Evolutionary conservation across 257 asterid species (phyloP).

Genomic region (Solanum phureja): DNA sequence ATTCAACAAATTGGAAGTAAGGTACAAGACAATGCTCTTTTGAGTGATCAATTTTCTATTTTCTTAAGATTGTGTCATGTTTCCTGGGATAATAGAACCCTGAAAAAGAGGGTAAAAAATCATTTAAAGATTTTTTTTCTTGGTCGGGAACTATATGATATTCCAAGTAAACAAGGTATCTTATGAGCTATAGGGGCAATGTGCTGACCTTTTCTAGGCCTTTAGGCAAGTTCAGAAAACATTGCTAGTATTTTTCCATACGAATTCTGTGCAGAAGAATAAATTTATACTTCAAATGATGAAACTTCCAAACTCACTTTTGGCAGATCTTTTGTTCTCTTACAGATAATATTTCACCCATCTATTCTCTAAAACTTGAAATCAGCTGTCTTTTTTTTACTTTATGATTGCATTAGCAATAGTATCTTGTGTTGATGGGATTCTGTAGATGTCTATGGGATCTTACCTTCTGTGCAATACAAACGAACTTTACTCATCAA

Average conservation of each 20-base stretch:
- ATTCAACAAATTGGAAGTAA: constrained; percentile 96
- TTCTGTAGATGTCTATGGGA: not conserved
- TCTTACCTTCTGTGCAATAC: not conserved
- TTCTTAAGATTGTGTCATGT: not conserved
- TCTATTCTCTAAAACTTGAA: not conserved
- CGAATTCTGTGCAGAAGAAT: not conserved
- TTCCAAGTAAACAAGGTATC: not conserved
- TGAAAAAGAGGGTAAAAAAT: not conserved
- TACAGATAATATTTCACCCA: not conserved
- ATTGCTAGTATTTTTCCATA: not conserved
- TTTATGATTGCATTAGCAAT: not conserved
- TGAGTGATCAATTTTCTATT: not conserved
- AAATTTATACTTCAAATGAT: not conserved
- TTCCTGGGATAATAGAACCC: not conserved
- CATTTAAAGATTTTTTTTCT: not conserved
- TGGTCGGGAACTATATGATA: not conserved
- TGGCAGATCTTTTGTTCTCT: not conserved
- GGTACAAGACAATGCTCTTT: constrained; percentile 31
- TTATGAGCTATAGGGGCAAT: not conserved
- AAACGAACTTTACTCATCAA: not conserved
- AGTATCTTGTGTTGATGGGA: not conserved
- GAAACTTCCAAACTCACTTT: not conserved
- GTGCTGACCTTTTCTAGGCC: not conserved
- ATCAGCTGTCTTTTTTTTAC: not conserved
- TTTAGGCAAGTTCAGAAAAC: not conserved